Conservation (phyloP, 2,329 filamentous ascomycete species). For the Cytospora piceicola region DNA sequence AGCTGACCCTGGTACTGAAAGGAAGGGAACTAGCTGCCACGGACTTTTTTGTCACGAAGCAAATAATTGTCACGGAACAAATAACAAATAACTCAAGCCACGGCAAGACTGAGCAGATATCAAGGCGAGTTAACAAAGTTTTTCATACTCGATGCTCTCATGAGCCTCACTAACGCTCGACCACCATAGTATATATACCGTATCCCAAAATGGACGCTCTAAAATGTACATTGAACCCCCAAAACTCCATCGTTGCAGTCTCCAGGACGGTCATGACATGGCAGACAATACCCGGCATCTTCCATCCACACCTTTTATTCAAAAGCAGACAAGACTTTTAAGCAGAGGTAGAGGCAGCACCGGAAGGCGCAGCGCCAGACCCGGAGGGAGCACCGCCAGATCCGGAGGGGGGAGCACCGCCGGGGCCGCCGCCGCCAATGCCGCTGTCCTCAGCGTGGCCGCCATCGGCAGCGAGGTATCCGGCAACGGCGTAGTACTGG, state of each 20-base stretch:
- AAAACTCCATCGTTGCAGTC: background rate
- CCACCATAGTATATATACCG: background rate
- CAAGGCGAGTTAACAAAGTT: background rate
- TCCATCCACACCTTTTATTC: background rate
- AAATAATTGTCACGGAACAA: background rate
- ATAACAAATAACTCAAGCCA: background rate
- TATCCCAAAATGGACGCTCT: background rate
- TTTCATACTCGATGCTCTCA: background rate
- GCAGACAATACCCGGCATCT: no score
- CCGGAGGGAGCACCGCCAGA: no score
- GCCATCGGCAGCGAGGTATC: slow-evolving; percentile 25
- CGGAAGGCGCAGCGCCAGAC: background rate
- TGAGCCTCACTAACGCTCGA: background rate
- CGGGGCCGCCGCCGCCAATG: no score
- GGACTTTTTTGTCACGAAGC: no score
- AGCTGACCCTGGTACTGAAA: no score
- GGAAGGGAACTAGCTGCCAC: no score
- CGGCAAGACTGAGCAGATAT: background rate
- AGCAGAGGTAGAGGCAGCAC: background rate
- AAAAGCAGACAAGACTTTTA: background rate
- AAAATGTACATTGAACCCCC: background rate
- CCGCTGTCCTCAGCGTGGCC: slow-evolving; percentile 17
- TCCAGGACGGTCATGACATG: background rate
- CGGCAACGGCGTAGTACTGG: slow-evolving; percentile 28
- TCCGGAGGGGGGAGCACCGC: no score